Conservation (phyloP, 371 early-diverging fungal genomes). For the Rhizopus arrhizus region DNA sequence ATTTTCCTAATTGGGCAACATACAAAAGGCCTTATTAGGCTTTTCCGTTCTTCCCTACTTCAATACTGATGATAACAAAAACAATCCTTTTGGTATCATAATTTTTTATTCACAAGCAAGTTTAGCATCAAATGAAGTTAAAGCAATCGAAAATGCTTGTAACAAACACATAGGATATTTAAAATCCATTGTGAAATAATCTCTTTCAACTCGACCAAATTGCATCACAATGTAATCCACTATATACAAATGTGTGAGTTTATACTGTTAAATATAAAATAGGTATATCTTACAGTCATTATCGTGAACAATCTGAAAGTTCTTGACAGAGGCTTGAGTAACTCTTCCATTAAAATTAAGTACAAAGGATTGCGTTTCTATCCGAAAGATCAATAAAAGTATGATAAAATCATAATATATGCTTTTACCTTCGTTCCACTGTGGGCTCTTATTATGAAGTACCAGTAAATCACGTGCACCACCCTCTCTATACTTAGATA, state of each 20-base stretch:
- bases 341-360: constrained; percentile 96
- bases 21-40: background rate
- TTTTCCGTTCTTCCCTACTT: no score
- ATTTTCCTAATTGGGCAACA: background rate
- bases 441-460: constrained; percentile 88
- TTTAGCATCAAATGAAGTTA: constrained; percentile 91
- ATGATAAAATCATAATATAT: background rate
- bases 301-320: constrained; percentile 95
- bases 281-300: constrained; percentile 70
- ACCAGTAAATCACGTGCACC: constrained; percentile 67
- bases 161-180: constrained; percentile 92
- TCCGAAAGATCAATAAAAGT: background rate
- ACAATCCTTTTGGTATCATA: background rate
- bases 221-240: constrained; percentile 96
- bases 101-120: constrained; percentile 79
- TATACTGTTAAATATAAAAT: background rate
- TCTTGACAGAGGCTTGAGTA: constrained; percentile 93
- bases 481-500: constrained; percentile 62
- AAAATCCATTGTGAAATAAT: constrained; percentile 91
- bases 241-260: constrained; percentile 24
- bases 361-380: constrained; percentile 92
- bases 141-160: constrained; percentile 93
- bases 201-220: constrained; percentile 86
- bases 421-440: constrained; percentile 84
- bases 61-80: constrained; percentile 2